These are phyloP conservation scores for Leishmania mexicana DNA, from an alignment of 208 protist genomes.

Conservation along the genomic window DNA sequence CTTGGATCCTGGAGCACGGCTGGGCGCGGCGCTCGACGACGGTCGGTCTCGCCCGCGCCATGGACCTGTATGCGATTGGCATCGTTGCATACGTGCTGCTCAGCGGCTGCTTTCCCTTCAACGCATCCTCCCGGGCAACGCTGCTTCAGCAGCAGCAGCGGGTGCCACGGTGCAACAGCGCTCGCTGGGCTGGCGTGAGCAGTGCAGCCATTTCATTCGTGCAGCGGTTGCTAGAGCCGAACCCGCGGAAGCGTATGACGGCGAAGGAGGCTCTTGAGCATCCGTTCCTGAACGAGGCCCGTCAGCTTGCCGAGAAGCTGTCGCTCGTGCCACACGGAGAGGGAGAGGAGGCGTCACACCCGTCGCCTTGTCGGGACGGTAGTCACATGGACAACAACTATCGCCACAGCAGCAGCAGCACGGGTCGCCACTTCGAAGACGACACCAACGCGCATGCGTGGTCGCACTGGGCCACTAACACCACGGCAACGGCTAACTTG, in stretches of 20 bases:
- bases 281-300: conserved; percentile 59
- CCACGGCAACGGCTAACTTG: not conserved
- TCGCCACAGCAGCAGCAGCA: not conserved
- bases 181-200: conserved; percentile 64
- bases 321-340: conserved; percentile 52
- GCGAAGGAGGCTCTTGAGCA: conserved; percentile 63
- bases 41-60: conserved; percentile 47
- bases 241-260: conserved; percentile 53
- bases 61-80: conserved; percentile 81
- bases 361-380: not conserved
- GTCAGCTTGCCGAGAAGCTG: conserved; percentile 50
- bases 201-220: conserved; percentile 66
- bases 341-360: conserved; percentile 15
- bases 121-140: conserved; percentile 59
- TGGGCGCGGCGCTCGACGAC: conserved; percentile 50
- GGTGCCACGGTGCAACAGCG: conserved; percentile 67
- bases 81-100: conserved; percentile 84
- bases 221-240: conserved; percentile 63
- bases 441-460: not conserved
- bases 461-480: not conserved
- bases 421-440: not conserved
- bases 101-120: conserved; percentile 85
- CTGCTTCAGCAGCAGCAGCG: conserved; percentile 69
- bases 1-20: conserved; percentile 58
- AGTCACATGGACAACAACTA: not conserved